Conservation (phyloP, 2,329 filamentous ascomycete genomes). For the Lomentospora prolificans region DNA sequence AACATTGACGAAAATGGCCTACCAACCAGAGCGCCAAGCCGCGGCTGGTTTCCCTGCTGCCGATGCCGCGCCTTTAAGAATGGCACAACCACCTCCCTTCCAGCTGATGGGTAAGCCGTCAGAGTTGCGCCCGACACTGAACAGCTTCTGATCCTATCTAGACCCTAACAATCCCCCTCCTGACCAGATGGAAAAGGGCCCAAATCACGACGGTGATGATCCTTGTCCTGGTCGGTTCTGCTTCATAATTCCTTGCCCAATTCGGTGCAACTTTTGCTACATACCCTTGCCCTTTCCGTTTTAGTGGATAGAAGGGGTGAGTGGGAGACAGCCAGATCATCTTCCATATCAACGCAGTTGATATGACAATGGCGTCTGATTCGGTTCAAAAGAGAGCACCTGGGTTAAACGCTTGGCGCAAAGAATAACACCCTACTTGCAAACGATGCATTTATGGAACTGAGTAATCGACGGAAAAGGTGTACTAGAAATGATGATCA, state of each 20-base stretch:
- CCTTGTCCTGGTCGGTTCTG: conserved; percentile 25
- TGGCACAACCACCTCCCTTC: neutral
- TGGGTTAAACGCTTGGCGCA: too few species aligned
- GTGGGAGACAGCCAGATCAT: too few species aligned
- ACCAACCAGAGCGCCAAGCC: neutral
- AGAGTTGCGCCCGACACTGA: neutral
- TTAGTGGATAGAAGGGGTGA: too few species aligned
- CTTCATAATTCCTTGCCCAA: conserved; percentile 26
- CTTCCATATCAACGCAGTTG: too few species aligned
- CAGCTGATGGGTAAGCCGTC: neutral
- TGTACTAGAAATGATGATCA: too few species aligned
- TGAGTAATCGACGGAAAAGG: too few species aligned
- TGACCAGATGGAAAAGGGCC: neutral
- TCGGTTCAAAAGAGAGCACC: too few species aligned
- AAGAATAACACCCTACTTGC: too few species aligned
- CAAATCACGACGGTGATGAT: conserved; percentile 11
- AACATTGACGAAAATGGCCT: too few species aligned
- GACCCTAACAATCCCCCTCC: neutral
- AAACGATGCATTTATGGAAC: too few species aligned
- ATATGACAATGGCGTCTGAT: too few species aligned
- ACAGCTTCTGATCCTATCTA: neutral
- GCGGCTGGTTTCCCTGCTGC: neutral
- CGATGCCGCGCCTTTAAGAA: neutral
- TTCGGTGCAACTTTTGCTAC: conserved; percentile 25
- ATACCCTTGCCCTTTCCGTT: conserved; percentile 13